Percentiles rank a stretch among this genome's conserved stretches.
These are phyloP conservation scores for Lichtheimia corymbifera DNA, from an alignment of 371 early-diverging fungal species.

Conservation along the genomic window DNA sequence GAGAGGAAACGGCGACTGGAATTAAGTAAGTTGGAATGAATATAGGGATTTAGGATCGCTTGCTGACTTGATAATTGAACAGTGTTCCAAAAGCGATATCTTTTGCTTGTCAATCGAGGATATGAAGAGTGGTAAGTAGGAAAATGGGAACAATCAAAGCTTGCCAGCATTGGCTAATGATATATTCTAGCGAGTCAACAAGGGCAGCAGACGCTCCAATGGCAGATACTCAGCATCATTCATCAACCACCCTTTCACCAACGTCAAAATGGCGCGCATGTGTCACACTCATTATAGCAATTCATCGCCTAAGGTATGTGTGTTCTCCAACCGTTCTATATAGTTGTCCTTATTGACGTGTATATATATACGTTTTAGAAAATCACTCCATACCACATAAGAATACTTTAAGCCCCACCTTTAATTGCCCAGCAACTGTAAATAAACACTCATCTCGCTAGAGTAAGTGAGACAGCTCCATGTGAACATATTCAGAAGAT, in stretches of 20 bases:
- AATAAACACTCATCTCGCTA: not conserved
- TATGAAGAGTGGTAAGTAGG: slow-evolving; percentile 15
- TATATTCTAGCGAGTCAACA: not conserved
- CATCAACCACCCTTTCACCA: not conserved
- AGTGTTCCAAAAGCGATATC: slow-evolving; percentile 20
- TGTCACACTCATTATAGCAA: slow-evolving; percentile 3
- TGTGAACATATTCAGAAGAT: too few species aligned
- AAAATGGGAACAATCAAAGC: not conserved
- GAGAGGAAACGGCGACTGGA: slow-evolving; percentile 6
- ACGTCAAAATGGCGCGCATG: slow-evolving; percentile 9
- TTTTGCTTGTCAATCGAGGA: slow-evolving; percentile 12
- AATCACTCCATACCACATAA: not conserved
- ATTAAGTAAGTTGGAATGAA: slow-evolving; percentile 2
- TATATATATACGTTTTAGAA: not conserved
- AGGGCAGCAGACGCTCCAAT: not conserved
- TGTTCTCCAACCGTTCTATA: not conserved
- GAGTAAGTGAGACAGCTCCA: not conserved
- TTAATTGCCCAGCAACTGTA: not conserved
- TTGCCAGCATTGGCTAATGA: not conserved
- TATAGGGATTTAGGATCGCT: not conserved
- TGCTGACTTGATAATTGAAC: not conserved
- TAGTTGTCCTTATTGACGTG: not conserved
- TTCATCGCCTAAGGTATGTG: slow-evolving; percentile 6
- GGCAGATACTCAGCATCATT: slow-evolving; percentile 2
- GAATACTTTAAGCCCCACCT: not conserved